A percentile compares a stretch with the other conserved stretches of the same genome.
Evolutionary conservation across 495 filamentous ascomycete genomes (phyloP).

Genomic region (Umbilicaria muhlenbergii): DNA sequence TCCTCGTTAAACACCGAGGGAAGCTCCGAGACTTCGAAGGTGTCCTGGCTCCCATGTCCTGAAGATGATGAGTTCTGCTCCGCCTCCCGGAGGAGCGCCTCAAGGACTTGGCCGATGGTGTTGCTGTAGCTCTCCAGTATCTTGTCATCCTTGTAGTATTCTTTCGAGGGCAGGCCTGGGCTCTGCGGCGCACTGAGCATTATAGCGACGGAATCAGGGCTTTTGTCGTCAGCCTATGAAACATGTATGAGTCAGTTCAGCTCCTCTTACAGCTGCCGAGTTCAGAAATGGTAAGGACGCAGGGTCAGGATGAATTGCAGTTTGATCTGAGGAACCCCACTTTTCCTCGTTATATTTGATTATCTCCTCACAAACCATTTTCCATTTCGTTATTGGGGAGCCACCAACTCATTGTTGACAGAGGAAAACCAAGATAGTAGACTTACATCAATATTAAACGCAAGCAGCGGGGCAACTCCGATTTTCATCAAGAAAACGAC

Average conservation of each 20-base stretch:
- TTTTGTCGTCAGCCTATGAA: conserved; percentile 39
- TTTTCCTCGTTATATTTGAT: too few species aligned
- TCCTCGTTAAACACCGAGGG: conserved; percentile 8
- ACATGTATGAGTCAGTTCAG: neutral
- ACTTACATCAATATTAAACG: conserved; percentile 32
- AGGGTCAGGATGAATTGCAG: neutral
- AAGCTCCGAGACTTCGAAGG: neutral
- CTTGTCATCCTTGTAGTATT: conserved; percentile 45
- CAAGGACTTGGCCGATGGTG: conserved; percentile 30
- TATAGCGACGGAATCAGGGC: conserved; percentile 47
- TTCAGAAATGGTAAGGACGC: neutral
- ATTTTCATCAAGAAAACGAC: conserved; percentile 37
- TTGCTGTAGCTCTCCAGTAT: conserved; percentile 34
- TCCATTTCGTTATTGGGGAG: too few species aligned
- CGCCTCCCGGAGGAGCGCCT: conserved; percentile 13
- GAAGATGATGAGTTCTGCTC: neutral
- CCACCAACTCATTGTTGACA: too few species aligned
- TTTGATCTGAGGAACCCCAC: too few species aligned
- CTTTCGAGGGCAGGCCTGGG: conserved; percentile 46
- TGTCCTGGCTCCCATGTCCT: neutral
- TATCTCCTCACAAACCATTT: too few species aligned
- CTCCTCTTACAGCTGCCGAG: neutral
- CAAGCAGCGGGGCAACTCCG: conserved; percentile 32
- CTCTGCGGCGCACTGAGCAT: conserved; percentile 33
- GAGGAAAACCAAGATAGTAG: neutral